Base-by-base conservation (phyloP, 768 basidiomycete species). In the Pilatotrama ljubarskyi region DNA sequence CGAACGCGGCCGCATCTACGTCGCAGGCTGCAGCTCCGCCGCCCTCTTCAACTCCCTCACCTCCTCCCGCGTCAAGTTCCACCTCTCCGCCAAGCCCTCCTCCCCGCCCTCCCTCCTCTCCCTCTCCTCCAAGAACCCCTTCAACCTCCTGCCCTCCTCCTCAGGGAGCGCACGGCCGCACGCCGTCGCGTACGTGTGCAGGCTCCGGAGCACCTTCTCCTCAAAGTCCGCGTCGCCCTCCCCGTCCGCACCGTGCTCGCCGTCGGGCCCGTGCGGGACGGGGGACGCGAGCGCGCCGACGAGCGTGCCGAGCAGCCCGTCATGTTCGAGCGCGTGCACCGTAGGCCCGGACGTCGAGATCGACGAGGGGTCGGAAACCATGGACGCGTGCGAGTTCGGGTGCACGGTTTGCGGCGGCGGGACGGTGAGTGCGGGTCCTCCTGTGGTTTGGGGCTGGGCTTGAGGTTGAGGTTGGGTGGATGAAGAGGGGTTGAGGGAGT, bases 301-400 rank as follows among this genome's bases (percentile, higher is more conserved):
- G 13, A 90, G 67, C 0, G 77, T 74, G 14, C 77, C 74, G 18
- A 87, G 65, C 14, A 91, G 70, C 13, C 72, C 74, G 58, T 81
- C 72, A 22, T 74, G 63, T 29, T 68, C 62, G 37, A 92, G 68
- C 0, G 86, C 90, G 20, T 72, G 66, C 17, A 84, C 69, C 0
- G 86, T 76, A 14, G 75, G 67, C 5, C 69, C 58, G 0, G 82
- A 82, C 0, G 90, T 92, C 4, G 76, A 71, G 29, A 77, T 76
- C 2, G 81, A 80, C 1, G 77, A 72, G 0, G 88, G 86, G 66
- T 87, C 75, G 4, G 78, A 72, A 1, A 86, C 74, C 72, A 87
- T 79, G 17, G 84, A 80, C 0, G 87, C 83, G 68, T 90, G 90
- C 7, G 88, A 91, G 72, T 91, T 91, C 25, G 84, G 77, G 69